A percentile compares a stretch with the other conserved stretches of the same genome.
Conservation (phyloP, 768 basidiomycete genomes). For the Tulasnella sp. region DNA sequence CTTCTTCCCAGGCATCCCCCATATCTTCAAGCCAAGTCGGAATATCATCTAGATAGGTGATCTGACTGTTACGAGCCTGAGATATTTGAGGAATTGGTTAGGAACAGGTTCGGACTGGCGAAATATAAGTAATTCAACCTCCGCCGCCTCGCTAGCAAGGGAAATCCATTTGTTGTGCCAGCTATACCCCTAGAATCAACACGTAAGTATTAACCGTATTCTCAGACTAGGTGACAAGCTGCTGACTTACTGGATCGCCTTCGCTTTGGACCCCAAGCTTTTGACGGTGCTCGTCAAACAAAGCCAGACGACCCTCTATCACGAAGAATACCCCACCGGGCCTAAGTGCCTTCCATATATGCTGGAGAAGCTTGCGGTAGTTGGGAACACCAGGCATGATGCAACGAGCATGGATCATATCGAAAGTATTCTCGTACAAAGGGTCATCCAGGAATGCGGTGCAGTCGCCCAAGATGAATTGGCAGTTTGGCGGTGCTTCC, state of each 20-base stretch:
- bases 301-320: neutral
- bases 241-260: conserved; percentile 12
- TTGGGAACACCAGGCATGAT: neutral
- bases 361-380: neutral
- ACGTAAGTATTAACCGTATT: neutral
- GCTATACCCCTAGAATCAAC: neutral
- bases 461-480: too few relatives aligned
- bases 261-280: neutral
- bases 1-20: conserved; percentile 7
- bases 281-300: conserved; percentile 6
- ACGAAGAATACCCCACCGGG: conserved; percentile 19
- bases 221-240: too few relatives aligned
- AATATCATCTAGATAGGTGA: neutral
- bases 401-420: conserved; percentile 17
- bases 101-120: neutral
- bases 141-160: neutral
- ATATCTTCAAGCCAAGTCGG: neutral
- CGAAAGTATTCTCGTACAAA: too few relatives aligned
- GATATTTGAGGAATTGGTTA: too few relatives aligned
- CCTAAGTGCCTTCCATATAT: neutral
- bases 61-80: neutral
- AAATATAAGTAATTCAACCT: neutral
- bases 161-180: neutral
- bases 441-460: too few relatives aligned
- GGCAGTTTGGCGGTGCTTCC: too few relatives aligned